phyloP scores from a whole-genome alignment of 1,284 basidiomycete genomes.

The Ceratobasidium sp. region DNA sequence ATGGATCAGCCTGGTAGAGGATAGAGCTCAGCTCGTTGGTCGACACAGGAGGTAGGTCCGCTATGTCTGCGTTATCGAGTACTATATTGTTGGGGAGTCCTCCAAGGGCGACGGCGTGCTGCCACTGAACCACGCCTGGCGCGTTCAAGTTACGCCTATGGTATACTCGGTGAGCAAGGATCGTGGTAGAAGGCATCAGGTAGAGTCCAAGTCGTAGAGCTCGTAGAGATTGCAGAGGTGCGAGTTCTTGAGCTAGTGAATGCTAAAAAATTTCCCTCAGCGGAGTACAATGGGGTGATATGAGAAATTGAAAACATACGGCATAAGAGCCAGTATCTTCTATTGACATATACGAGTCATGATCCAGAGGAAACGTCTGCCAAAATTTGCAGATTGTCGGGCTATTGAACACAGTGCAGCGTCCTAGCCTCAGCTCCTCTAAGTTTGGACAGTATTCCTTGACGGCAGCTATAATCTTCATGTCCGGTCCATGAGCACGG shows the following conservation, averaged over 20 bases:
- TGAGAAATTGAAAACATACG: too few relatives aligned
- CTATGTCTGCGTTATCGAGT: not conserved
- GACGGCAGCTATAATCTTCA: not conserved
- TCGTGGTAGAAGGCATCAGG: conserved; percentile 9
- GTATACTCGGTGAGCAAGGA: conserved; percentile 20
- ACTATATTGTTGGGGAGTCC: not conserved
- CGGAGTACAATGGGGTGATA: too few relatives aligned
- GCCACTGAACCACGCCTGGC: conserved; percentile 10
- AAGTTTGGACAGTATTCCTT: conserved; percentile 5
- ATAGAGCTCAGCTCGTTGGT: conserved; percentile 15
- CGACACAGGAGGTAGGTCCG: not conserved
- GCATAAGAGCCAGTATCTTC: too few relatives aligned
- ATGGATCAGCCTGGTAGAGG: conserved; percentile 8
- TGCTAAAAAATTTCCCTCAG: not conserved
- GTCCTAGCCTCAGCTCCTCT: conserved; percentile 19
- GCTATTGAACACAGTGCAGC: conserved; percentile 38
- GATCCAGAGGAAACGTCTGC: not conserved
- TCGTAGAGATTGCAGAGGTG: conserved; percentile 11
- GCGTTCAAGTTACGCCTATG: conserved; percentile 2
- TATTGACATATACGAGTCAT: not conserved
- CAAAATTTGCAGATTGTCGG: conserved; percentile 19
- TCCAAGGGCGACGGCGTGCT: not conserved
- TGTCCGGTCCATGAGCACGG: too few relatives aligned
- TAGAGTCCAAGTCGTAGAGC: conserved; percentile 17
- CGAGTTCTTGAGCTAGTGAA: conserved; percentile 10